Evolutionary conservation across 257 asterid genomes (phyloP), one percentile per base, ranked within the genome.

Genomic region (Solanum clarkiae): DNA sequence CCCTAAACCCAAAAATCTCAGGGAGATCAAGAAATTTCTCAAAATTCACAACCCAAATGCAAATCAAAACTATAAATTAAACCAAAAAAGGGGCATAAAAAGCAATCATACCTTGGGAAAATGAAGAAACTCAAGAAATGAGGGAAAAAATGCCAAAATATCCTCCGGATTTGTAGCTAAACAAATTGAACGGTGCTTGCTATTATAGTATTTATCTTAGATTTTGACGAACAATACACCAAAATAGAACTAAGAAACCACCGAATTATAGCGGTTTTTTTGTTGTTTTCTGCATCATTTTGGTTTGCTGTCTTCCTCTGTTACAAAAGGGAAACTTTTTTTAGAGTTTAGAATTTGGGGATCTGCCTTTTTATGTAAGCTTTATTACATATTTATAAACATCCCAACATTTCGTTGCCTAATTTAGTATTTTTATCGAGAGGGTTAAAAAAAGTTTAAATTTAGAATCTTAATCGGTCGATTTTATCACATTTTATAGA

Each of bases 241-340:
- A 22, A 75, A 45, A 47, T 17, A 45, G 53, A 74, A 49, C 42
- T 22, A 22, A 75, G 60, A 7, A 47, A 47, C 14, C 60, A 75
- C 14, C 36, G 36, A 72, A 49, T 22, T 36, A 36, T 32, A n/a
- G 22, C 11, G 49, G 18, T 45, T n/a, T 16, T 22, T 45, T 45
- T 72, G 80, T 72, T 45, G 80, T 72, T 45, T 72, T 72, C 80
- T 72, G 54, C n/a, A 72, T 3, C 16, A 45, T 45, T n/a, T 32
- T 32, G 75, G 47, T 68, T 0, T 12, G 71, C 44, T 6, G 13
- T 26, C 18, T 24, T 66, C 74, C 45, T 54, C 13, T 16, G 69
- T 62, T 10, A 15, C 14, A 29, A 66, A 40, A 17, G 26, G 24
- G 4, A 8, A n/a, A 18, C 32, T 2, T 32, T 14, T 36, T 69